Evolutionary conservation across 2,329 filamentous ascomycete genomes (phyloP), one percentile per base, ranked within the genome.

Genomic region (Fusarium keratoplasticum): DNA sequence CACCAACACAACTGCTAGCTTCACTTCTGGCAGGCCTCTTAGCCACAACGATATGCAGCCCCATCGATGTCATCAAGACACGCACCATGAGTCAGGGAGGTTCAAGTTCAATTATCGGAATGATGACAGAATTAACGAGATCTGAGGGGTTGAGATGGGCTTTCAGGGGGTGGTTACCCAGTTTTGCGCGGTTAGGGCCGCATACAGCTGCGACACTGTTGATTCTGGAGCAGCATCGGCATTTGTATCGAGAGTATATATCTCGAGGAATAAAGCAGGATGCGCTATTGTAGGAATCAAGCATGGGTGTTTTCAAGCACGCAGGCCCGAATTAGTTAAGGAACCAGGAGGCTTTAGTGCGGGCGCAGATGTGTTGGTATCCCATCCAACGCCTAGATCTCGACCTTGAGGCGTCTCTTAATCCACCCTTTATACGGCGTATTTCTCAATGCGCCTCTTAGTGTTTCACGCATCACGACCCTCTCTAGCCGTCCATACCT

Each of bases 381-480:
- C 9, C 89, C 89, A 0, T 89, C 86, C 36, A 89, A 89, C 6
- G 89, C 89, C 9, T 44, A 3, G 20, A 80, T 91, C 55, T 86
- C 87, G 0, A 89, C 88, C 0, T 91, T 31, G 29, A 31, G 29
- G 29, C 29, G 9, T 31, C 29, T 31, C 9, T 9, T 31, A 31
- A 31, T 31, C 29, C 9, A 4, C 9, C 29, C 29, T 7, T 89
- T 90, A 62, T 81, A 86, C 18, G 89, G 89, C 0, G 90, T 91
- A 58, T 80, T 91, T 0, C 89, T 91, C 81, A 90, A 91, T 69
- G 89, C 91, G 54, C 89, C 88, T 0, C 89, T 91, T 58, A 89
- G 90, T 2, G 83, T 87, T 0, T 89, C 90, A 0, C 90, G 92
- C 72, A 85, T 92, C 25, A 81, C 91, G 20, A 86, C 88, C 0